Conservation (phyloP, 2,329 filamentous ascomycete genomes). For the Pyrenochaeta sp. region DNA sequence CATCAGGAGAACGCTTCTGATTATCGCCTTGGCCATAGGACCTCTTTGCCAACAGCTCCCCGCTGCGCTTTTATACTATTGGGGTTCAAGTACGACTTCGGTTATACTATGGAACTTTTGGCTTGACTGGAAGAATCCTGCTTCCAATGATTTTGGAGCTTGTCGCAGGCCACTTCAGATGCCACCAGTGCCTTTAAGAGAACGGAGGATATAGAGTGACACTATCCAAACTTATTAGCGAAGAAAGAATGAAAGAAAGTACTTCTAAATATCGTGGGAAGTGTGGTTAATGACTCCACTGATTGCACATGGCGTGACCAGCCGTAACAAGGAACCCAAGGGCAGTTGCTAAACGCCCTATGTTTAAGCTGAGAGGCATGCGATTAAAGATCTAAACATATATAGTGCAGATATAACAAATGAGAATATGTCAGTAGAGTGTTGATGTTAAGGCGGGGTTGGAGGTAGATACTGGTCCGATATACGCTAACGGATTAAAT, state of each 20-base stretch:
- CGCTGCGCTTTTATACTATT: slow-evolving; percentile 53
- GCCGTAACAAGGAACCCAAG: too few relatives aligned
- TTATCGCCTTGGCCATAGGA: slow-evolving; percentile 40
- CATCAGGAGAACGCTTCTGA: slow-evolving; percentile 35
- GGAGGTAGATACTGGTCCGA: too few relatives aligned
- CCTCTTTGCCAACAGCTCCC: slow-evolving; percentile 47
- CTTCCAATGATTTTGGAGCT: slow-evolving; percentile 26
- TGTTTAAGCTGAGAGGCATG: too few relatives aligned
- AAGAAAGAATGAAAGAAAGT: background rate
- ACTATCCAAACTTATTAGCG: background rate
- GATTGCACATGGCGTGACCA: too few relatives aligned
- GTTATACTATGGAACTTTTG: slow-evolving; percentile 44
- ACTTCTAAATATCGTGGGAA: background rate
- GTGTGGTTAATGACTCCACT: too few relatives aligned
- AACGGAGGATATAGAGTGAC: slow-evolving; percentile 9
- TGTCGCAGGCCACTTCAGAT: slow-evolving; percentile 40
- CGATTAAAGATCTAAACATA: too few relatives aligned
- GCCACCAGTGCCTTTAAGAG: slow-evolving; percentile 14
- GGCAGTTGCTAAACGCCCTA: too few relatives aligned
- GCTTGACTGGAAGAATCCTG: slow-evolving; percentile 41
- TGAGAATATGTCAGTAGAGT: too few relatives aligned
- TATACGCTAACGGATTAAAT: too few relatives aligned
- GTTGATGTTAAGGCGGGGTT: too few relatives aligned
- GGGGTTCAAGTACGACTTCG: slow-evolving; percentile 43
- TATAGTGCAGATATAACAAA: too few relatives aligned